Conservation (phyloP, 495 filamentous ascomycete species). For the Geopyxis carbonaria region DNA sequence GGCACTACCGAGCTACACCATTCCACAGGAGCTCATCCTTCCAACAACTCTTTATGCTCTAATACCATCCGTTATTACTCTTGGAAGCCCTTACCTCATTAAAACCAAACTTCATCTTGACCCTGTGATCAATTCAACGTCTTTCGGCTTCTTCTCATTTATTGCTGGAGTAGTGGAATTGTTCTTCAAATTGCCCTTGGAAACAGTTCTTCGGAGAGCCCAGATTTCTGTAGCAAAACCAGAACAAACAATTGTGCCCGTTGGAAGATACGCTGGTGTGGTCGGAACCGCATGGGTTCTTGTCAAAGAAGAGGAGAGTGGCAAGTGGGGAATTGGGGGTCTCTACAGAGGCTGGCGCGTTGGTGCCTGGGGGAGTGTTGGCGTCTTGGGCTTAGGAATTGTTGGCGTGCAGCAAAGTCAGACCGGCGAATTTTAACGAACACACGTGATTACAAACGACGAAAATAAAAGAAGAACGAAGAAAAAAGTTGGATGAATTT, state of each 20-base stretch:
- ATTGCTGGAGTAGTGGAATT: conserved; percentile 59
- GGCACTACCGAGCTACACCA: conserved; percentile 56
- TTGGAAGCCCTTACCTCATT: conserved; percentile 64
- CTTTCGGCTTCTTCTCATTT: conserved; percentile 65
- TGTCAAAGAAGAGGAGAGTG: conserved; percentile 55
- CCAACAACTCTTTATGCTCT: conserved; percentile 76
- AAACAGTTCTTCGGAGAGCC: conserved; percentile 76
- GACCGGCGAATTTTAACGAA: conserved; percentile 40
- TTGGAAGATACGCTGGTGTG: conserved; percentile 62
- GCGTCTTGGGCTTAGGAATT: conserved; percentile 59
- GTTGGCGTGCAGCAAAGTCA: conserved; percentile 36
- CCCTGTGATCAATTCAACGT: conserved; percentile 58
- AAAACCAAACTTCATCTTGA: conserved; percentile 64
- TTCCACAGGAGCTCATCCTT: conserved; percentile 51
- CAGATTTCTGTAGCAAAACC: conserved; percentile 49
- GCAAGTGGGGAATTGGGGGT: conserved; percentile 48
- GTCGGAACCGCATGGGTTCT: conserved; percentile 78
- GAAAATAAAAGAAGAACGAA: too few species aligned
- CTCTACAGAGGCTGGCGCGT: conserved; percentile 89
- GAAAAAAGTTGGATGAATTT: too few species aligned
- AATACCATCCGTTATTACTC: conserved; percentile 60
- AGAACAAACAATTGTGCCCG: conserved; percentile 50
- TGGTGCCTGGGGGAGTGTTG: conserved; percentile 86
- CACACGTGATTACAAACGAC: too few species aligned
- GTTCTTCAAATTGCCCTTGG: conserved; percentile 68